phyloP scores from a whole-genome alignment of 164 flowering plant genomes.

The Vitis cinerea region DNA sequence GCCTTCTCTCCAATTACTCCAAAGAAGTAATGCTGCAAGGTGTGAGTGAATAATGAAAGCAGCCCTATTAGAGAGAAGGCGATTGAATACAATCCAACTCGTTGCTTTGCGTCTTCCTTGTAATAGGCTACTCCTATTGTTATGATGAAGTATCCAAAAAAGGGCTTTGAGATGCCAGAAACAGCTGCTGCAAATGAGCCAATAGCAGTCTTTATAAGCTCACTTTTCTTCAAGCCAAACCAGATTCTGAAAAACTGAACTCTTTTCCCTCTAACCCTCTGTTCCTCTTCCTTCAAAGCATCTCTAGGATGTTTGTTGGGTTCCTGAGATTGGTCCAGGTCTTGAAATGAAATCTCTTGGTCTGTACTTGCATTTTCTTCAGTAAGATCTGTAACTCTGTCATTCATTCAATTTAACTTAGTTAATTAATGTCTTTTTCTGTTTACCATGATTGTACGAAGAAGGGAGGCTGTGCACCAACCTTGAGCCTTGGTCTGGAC shows the following conservation, averaged over 20 bases:
- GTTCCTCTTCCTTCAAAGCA: conserved; percentile 14
- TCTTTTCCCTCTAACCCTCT: conserved; percentile 4
- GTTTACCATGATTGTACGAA: no score
- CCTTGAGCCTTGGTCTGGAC: conserved; percentile 32
- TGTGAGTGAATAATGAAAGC: conserved; percentile 53
- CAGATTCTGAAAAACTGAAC: conserved; percentile 42
- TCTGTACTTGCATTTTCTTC: conserved; percentile 21
- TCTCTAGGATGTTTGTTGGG: conserved; percentile 5
- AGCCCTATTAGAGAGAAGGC: conserved; percentile 45
- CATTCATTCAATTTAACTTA: conserved; percentile 2
- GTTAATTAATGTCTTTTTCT: background rate
- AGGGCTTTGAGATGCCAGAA: conserved; percentile 73
- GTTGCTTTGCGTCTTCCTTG: conserved; percentile 25
- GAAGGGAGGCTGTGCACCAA: conserved; percentile 15
- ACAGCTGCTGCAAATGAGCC: conserved; percentile 68
- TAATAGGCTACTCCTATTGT: conserved; percentile 71
- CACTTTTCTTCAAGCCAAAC: conserved; percentile 35
- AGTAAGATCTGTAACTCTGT: conserved; percentile 25
- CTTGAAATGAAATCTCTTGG: conserved; percentile 16
- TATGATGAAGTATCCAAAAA: conserved; percentile 72
- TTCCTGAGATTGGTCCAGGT: conserved; percentile 16
- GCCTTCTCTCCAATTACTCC: conserved; percentile 73
- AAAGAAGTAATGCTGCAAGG: conserved; percentile 65
- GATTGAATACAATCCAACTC: conserved; percentile 50
- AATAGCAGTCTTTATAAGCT: conserved; percentile 33